Conservation (phyloP, 805 yeast species). For the Metschnikowia arizonensis region DNA sequence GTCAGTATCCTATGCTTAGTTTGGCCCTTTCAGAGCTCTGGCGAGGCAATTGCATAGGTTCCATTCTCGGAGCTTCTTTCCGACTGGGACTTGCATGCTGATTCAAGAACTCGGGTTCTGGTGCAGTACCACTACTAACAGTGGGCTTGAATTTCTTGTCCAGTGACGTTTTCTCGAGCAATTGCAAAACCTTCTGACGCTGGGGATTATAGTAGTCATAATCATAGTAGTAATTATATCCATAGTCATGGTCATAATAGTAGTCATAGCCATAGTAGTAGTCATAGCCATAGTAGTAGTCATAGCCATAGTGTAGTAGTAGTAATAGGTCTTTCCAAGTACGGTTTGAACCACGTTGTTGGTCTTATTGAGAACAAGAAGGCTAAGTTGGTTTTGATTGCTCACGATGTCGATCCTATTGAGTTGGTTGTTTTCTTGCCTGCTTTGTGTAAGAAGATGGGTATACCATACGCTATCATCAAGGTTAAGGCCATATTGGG, state of each 20-base stretch:
- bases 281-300: too few species aligned
- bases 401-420: conserved; percentile 98
- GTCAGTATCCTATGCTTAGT: not conserved
- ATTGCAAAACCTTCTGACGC: not conserved
- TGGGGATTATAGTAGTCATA: conserved; percentile 1
- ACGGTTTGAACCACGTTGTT: conserved; percentile 99
- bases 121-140: not conserved
- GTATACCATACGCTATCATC: conserved; percentile 97
- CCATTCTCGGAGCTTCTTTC: not conserved
- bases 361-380: conserved; percentile 97
- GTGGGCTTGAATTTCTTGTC: not conserved
- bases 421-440: conserved; percentile 97
- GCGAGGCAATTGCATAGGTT: not conserved
- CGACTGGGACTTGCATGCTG: not conserved
- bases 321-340: too few species aligned
- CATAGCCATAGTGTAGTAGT: too few species aligned
- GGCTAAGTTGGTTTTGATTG: conserved; percentile 94
- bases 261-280: too few species aligned
- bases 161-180: not conserved
- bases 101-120: not conserved
- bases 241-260: too few species aligned
- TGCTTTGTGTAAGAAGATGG: conserved; percentile 98
- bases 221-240: too few species aligned
- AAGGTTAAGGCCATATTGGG: conserved; percentile 99
- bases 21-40: not conserved